These are phyloP conservation scores for Beauveria australis DNA, from an alignment of 2,329 filamentous ascomycete species.

Conservation along the genomic window DNA sequence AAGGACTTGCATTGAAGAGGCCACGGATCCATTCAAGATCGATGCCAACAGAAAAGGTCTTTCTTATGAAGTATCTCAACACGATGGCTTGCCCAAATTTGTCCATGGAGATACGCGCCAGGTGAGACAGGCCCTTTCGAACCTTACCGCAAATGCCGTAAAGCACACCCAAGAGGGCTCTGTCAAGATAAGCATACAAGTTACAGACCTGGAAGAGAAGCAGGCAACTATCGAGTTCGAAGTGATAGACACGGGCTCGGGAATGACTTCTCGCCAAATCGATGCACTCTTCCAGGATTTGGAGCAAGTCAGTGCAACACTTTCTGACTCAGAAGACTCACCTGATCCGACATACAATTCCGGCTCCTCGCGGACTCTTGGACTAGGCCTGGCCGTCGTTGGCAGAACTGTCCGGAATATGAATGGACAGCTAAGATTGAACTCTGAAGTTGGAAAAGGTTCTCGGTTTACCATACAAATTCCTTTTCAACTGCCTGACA, in stretches of 20 bases:
- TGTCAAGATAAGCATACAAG: conserved; percentile 63
- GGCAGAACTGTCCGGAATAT: conserved; percentile 81
- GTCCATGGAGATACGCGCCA: conserved; percentile 74
- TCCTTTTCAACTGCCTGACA: conserved; percentile 56
- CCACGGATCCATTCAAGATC: conserved; percentile 62
- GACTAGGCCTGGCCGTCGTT: conserved; percentile 81
- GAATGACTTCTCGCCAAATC: conserved; percentile 56
- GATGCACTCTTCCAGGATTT: conserved; percentile 51
- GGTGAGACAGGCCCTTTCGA: conserved; percentile 75
- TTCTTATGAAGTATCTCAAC: conserved; percentile 57
- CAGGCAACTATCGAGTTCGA: conserved; percentile 65
- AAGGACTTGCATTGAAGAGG: conserved; percentile 62
- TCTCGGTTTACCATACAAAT: conserved; percentile 76
- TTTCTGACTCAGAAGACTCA: conserved; percentile 10
- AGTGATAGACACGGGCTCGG: conserved; percentile 66
- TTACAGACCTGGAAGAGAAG: conserved; percentile 42
- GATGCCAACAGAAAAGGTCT: conserved; percentile 73
- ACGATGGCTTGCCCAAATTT: conserved; percentile 58
- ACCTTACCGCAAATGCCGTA: conserved; percentile 77
- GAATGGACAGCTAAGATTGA: conserved; percentile 77
- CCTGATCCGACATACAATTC: conserved; percentile 19
- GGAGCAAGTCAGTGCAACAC: conserved; percentile 47
- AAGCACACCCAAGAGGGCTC: conserved; percentile 63
- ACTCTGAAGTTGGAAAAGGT: conserved; percentile 74
- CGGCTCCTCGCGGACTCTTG: conserved; percentile 45